Percentiles rank a stretch among this genome's conserved stretches.
Conservation (phyloP, 306 rosid genomes). For the Quercus robur region DNA sequence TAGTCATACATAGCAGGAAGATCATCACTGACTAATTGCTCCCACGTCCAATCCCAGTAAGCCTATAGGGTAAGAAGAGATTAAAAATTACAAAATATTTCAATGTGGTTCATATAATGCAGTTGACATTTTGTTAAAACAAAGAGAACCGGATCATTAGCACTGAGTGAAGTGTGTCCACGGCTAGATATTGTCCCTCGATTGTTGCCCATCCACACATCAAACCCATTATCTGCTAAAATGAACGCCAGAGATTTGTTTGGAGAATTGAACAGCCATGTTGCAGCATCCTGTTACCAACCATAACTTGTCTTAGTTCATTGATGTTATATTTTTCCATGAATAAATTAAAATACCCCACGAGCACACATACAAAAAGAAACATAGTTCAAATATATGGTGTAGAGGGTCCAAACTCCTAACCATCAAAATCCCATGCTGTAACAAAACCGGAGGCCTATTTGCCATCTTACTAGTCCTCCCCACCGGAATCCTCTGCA, state of each 20-base stretch:
- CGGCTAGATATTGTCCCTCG: conserved; percentile 77
- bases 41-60: conserved; percentile 98
- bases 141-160: conserved; percentile 32
- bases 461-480: conserved; percentile 28
- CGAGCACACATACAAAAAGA: no score
- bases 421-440: conserved; percentile 72
- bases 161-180: conserved; percentile 34
- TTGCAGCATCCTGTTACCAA: conserved; percentile 57
- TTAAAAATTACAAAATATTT: background rate
- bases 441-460: conserved; percentile 59
- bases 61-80: conserved; percentile 24
- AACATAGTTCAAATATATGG: no score
- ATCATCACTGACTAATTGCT: conserved; percentile 83
- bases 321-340: background rate
- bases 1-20: conserved; percentile 74
- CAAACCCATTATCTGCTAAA: conserved; percentile 71
- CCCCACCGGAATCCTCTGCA: conserved; percentile 55
- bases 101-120: no score
- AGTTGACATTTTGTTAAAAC: background rate
- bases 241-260: conserved; percentile 57
- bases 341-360: no score
- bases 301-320: background rate
- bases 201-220: conserved; percentile 75
- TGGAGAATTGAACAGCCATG: conserved; percentile 75
- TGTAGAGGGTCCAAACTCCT: background rate